Evolutionary conservation across 495 filamentous ascomycete species (phyloP).

Genomic region (Lasiosphaeria ovina): DNA sequence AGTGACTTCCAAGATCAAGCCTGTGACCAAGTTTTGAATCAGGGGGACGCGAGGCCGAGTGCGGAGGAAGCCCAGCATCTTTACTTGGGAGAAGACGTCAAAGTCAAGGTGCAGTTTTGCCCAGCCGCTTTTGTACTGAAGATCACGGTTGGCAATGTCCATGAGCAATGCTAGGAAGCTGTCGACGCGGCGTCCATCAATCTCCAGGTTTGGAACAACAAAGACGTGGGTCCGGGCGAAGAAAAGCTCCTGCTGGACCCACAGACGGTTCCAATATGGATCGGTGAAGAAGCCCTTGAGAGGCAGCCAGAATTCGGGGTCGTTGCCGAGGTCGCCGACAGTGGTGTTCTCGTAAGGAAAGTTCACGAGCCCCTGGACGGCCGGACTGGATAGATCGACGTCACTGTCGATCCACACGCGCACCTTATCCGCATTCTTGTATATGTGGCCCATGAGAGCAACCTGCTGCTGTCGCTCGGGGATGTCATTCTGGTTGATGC

Average conservation of each 20-base stretch:
- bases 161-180: background rate
- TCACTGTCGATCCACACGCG: background rate
- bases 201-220: background rate
- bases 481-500: background rate
- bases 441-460: background rate
- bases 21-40: background rate
- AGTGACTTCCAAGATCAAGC: background rate
- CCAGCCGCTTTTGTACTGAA: background rate
- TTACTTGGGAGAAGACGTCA: background rate
- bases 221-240: background rate
- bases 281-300: background rate
- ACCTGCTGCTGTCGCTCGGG: background rate
- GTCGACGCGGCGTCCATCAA: background rate
- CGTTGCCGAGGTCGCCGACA: background rate
- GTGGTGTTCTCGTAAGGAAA: background rate
- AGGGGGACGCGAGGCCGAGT: background rate
- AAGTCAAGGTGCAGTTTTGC: background rate
- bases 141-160: background rate
- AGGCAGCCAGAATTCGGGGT: background rate
- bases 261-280: background rate
- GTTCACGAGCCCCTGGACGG: background rate
- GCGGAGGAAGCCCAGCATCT: background rate
- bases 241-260: background rate
- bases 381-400: background rate
- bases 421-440: background rate